Evolutionary conservation across 2,329 filamentous ascomycete genomes (phyloP), one percentile per base, ranked within the genome.

Genomic region (Hortaea sp.): DNA sequence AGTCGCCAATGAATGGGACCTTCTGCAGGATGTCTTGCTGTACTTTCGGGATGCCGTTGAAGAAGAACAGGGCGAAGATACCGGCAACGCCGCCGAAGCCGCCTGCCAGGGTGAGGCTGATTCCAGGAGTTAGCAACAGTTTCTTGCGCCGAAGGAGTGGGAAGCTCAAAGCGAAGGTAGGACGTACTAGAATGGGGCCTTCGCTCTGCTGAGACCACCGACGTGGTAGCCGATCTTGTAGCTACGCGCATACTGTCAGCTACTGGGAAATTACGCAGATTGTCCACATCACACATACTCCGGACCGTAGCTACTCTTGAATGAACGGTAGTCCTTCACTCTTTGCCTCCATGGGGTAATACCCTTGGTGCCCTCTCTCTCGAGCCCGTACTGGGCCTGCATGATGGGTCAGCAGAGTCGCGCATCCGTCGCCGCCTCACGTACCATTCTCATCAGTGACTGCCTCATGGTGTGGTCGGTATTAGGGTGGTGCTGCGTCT

Each of bases 31-130:
- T 78, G 61, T 82, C 79, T 57, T 75, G 71, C 60, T 77, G 70
- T 40, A 83, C 76, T 59, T 72, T 74, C 49, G 79, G 79, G 28
- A 82, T 71, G 57, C 80, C 78, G 57, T 76, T 75, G 67, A 82
- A 77, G 72, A 82, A 79, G 69, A 78, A 81, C 56, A 82, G 62
- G 34, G 75, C 76, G 64, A 78, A 77, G 61, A 77, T 67, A 52
- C 75, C 78, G 38, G 74, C 71, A 41, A 72, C 69, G 51, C 71
- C 74, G 53, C 76, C 79, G 65, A 81, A 80, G 41, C 69, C 69
- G 45, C 66, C 72, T 39, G 70, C 73, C 42, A 78, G 70, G 45
- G 20, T 20, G 20, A 20, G 20, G 20, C 20, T 20, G 20, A 4
- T 2, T 20, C 20, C 59, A 20, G 20, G 20, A 20, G 20, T 53